Evolutionary conservation across 108 stramenopile genomes (phyloP), one percentile per base, ranked within the genome.

Genomic region (Parietichytrium sp.): DNA sequence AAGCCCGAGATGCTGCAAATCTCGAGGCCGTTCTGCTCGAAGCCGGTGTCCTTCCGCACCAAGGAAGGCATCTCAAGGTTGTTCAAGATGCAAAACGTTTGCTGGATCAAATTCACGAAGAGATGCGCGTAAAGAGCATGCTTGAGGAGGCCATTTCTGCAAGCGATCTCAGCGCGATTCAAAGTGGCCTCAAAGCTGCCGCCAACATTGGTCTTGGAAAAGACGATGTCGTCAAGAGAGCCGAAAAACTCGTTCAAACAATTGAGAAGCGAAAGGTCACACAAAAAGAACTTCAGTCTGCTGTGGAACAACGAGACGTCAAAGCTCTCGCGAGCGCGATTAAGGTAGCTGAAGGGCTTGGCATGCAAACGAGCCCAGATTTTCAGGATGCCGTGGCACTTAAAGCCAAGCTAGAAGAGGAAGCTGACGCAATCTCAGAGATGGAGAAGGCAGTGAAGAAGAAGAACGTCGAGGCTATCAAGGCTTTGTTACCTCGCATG

Each of bases 341-440:
- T 23, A 27, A 29, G 49, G 61, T 49, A 45, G 86, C 82, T 29
- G 29, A 80, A 1, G 23, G 15, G 52, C 72, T 86, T 26, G 85
- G 51, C 54, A 48, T 87, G 20, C 7, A 10, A 42, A 72, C 83
- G 4, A 61, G 49, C 72, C 55, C 87, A 15, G 84, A 85, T 50
- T 61, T 51, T 80, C 33, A 31, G 12, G 79, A 85, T 45, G 88
- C 88, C 12, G 4, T 18, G 29, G 54, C 86, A 18, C 79, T 87
- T 6, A 82, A 80, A 52, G 6, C 23, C 26, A 79, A 86, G 10
- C 31, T 89, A 20, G 84, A 89, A 48, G 82, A 90, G 81, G 90
- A 90, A 83, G 81, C 80, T 29, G 82, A 42, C 31, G 80, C 85
- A 27, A 51, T 87, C 25, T 52, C 38, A 33, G 83, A 80, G 48